Evolutionary conservation across 257 asterid genomes (phyloP), one percentile per base, ranked within the genome.

Genomic region (Striga asiatica): DNA sequence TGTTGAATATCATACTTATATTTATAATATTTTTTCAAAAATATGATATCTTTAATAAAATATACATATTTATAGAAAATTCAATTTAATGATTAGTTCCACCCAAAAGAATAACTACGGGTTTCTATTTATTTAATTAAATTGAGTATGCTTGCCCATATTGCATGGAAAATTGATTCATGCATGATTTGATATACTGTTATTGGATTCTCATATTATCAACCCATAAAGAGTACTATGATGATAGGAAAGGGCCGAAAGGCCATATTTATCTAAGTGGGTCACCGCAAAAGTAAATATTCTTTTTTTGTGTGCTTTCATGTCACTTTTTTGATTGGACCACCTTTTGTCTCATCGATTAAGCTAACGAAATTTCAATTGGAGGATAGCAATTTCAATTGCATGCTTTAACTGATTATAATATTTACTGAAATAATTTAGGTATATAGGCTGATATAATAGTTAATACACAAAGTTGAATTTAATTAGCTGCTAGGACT

Each of bases 171-270:
- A 28, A 62, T 19, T 32, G 50, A 64, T 31, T 35, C 64, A 46
- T 64, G 68, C 68, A 53, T 53, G 61, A 62, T 61, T 61, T 17
- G 57, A 46, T 54, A 17, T 54, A 23, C 23, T n/a, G n/a, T 11
- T 32, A 17, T 45, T 20, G 19, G 69, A 54, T 54, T 45, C 50
- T 22, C 28, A 34, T n/a, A n/a, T n/a, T n/a, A n/a, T 61, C 58
- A 50, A 16, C 49, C 57, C 51, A 10, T 35, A 8, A 35, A 10
- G 11, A 8, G 1, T 35, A 12, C n/a, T 5, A 35, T 9, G 14
- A 22, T 23, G 38, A 61, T 17, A 18, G 12, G 51, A 11, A 23
- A 45, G 51, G 18, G 10, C 0, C 2, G 8, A 14, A 14, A 9
- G 34, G 23, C 38, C 2, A 48, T 34, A 14, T 25, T 20, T 34